phyloP scores from a whole-genome alignment of 2,329 filamentous ascomycete genomes.

The Exophiala sp. region DNA sequence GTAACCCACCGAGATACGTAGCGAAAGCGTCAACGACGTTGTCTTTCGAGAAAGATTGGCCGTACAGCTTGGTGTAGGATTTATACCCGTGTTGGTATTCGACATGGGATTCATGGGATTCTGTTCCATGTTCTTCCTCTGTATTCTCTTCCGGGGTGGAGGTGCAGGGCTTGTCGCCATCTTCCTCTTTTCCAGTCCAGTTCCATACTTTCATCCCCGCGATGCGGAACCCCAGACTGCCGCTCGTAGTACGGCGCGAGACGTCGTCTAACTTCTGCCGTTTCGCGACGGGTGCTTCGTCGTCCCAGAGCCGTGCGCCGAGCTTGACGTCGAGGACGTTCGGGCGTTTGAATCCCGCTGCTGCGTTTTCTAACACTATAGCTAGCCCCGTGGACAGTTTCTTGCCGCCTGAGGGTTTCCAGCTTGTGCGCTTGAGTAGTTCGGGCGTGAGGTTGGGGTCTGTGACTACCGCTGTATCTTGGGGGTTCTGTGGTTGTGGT shows the following conservation, averaged over 20 bases:
- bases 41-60: slow-evolving; percentile 50
- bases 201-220: slow-evolving; percentile 59
- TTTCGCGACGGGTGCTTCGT: slow-evolving; percentile 51
- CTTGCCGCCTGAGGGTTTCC: slow-evolving; percentile 50
- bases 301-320: slow-evolving; percentile 78
- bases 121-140: too few species aligned
- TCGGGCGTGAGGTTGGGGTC: slow-evolving; percentile 23
- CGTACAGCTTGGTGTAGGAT: slow-evolving; percentile 62
- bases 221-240: slow-evolving; percentile 56
- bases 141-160: background rate
- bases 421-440: slow-evolving; percentile 27
- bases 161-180: background rate
- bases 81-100: slow-evolving; percentile 46
- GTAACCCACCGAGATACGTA: slow-evolving; percentile 46
- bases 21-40: slow-evolving; percentile 55
- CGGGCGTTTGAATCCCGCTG: slow-evolving; percentile 71
- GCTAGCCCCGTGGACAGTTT: slow-evolving; percentile 70
- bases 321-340: slow-evolving; percentile 94
- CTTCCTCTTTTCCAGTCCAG: slow-evolving; percentile 19
- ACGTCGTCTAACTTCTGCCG: slow-evolving; percentile 23
- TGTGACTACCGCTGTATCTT: slow-evolving; percentile 19
- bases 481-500: slow-evolving; percentile 31
- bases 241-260: slow-evolving; percentile 18
- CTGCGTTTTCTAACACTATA: slow-evolving; percentile 79
- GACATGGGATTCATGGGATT: slow-evolving; percentile 29